A percentile compares a stretch with the other conserved stretches of the same genome.
phyloP scores from a whole-genome alignment of 2,329 filamentous ascomycete species.

The Pseudocercospora fuligena region DNA sequence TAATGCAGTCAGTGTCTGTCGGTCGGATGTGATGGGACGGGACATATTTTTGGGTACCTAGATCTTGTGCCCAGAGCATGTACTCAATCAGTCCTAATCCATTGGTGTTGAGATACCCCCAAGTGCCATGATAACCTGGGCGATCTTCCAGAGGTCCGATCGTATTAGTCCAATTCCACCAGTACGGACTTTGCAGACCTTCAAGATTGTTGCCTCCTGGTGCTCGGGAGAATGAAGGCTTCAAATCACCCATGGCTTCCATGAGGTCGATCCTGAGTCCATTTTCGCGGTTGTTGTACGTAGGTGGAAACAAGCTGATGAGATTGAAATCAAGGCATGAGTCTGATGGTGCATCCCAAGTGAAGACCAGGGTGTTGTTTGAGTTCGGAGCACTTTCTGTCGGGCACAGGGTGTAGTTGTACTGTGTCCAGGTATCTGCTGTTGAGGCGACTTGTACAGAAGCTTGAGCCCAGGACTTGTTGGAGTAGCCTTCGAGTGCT shows the following conservation, averaged over 20 bases:
- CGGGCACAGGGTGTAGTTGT: conserved; percentile 38
- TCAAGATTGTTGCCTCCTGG: conserved; percentile 65
- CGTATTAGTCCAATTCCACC: conserved; percentile 57
- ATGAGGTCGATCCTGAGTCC: conserved; percentile 57
- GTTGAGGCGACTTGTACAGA: conserved; percentile 33
- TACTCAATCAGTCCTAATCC: conserved; percentile 68
- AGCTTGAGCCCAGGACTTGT: conserved; percentile 24
- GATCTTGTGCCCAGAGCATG: conserved; percentile 60
- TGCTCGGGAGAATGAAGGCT: conserved; percentile 61
- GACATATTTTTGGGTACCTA: conserved; percentile 41
- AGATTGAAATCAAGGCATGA: conserved; percentile 56
- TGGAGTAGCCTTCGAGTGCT: conserved; percentile 48
- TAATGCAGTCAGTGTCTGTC: not conserved
- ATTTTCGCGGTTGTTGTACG: conserved; percentile 58
- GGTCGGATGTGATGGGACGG: not conserved
- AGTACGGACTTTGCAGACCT: conserved; percentile 43
- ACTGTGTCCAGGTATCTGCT: conserved; percentile 40
- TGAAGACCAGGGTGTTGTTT: conserved; percentile 59
- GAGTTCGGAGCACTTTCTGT: conserved; percentile 45
- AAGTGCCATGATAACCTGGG: conserved; percentile 60
- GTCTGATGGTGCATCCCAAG: conserved; percentile 43
- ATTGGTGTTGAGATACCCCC: conserved; percentile 66
- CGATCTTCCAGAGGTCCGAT: conserved; percentile 59
- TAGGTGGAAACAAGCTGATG: conserved; percentile 59
- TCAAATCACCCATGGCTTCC: conserved; percentile 41